Evolutionary conservation across 1,284 basidiomycete genomes (phyloP).

Genomic region (Moesziomyces globuligerus): DNA sequence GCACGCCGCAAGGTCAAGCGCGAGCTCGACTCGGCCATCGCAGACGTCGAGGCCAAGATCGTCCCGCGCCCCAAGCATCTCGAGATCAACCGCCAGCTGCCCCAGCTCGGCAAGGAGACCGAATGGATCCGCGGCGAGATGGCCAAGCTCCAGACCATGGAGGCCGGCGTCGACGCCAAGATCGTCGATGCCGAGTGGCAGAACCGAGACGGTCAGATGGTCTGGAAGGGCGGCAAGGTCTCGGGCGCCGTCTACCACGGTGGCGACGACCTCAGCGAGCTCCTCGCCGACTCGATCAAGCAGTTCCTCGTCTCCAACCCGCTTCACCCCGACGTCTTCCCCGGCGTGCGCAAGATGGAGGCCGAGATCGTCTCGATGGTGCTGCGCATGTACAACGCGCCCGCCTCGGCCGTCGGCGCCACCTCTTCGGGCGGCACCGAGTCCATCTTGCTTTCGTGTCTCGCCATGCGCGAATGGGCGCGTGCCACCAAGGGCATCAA

Average conservation of each 20-base stretch:
- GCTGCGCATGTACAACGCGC: constrained; percentile 80
- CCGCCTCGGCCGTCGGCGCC: constrained; percentile 78
- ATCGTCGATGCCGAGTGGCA: constrained; percentile 36
- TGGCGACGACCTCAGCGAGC: constrained; percentile 57
- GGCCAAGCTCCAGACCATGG: constrained; percentile 55
- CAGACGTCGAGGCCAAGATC: constrained; percentile 60
- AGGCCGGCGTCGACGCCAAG: constrained; percentile 39
- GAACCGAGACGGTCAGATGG: constrained; percentile 50
- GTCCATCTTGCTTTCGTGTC: constrained; percentile 91
- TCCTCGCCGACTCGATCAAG: constrained; percentile 57
- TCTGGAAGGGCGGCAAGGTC: constrained; percentile 64
- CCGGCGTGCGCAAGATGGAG: constrained; percentile 95
- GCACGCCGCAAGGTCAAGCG: constrained; percentile 55
- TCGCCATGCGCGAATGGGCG: constrained; percentile 95
- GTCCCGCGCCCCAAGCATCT: constrained; percentile 50
- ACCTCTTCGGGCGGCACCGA: constrained; percentile 97
- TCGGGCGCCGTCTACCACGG: constrained; percentile 68
- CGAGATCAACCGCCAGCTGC: constrained; percentile 44
- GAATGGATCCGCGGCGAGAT: constrained; percentile 60
- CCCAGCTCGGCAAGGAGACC: constrained; percentile 52
- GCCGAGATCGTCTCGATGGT: constrained; percentile 96
- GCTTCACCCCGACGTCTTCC: constrained; percentile 94
- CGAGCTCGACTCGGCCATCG: constrained; percentile 59
- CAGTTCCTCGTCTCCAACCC: constrained; percentile 76
- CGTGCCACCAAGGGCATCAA: constrained; percentile 83